Evolutionary conservation across 2,329 filamentous ascomycete genomes (phyloP).

Genomic region (Colletotrichum brevisporum): DNA sequence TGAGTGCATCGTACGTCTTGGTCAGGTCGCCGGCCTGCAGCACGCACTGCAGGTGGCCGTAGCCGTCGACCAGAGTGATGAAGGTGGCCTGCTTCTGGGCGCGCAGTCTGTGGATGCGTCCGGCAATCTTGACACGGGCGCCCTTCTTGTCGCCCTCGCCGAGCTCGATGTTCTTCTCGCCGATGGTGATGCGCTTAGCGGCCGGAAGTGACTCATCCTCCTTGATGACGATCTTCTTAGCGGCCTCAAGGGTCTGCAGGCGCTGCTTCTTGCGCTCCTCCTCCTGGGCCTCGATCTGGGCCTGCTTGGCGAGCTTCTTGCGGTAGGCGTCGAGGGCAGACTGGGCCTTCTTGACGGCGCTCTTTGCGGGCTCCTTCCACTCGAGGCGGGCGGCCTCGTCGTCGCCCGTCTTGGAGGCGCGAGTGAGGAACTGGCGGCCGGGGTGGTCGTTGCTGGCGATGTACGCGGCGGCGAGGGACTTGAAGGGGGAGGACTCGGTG

Average conservation of each 20-base stretch:
- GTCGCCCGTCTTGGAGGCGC: conserved; percentile 77
- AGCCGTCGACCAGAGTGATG: conserved; percentile 87
- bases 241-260: conserved; percentile 76
- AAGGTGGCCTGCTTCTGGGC: conserved; percentile 89
- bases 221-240: conserved; percentile 79
- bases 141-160: conserved; percentile 73
- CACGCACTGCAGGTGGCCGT: conserved; percentile 88
- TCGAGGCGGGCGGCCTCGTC: conserved; percentile 75
- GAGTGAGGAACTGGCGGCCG: conserved; percentile 75
- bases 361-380: conserved; percentile 88
- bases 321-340: conserved; percentile 81
- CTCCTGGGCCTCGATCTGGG: conserved; percentile 79
- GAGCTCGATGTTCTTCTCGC: conserved; percentile 75
- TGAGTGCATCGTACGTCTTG: conserved; percentile 92
- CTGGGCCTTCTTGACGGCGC: conserved; percentile 87
- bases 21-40: conserved; percentile 82
- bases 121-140: conserved; percentile 83
- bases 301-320: conserved; percentile 87
- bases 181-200: conserved; percentile 82
- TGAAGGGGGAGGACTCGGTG: conserved; percentile 82
- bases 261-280: conserved; percentile 76
- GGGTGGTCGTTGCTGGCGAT: conserved; percentile 74
- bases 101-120: conserved; percentile 85
- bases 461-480: conserved; percentile 84
- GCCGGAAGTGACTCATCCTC: conserved; percentile 82